phyloP scores from a whole-genome alignment of 805 yeast genomes.

The Lipomyces kockii region DNA sequence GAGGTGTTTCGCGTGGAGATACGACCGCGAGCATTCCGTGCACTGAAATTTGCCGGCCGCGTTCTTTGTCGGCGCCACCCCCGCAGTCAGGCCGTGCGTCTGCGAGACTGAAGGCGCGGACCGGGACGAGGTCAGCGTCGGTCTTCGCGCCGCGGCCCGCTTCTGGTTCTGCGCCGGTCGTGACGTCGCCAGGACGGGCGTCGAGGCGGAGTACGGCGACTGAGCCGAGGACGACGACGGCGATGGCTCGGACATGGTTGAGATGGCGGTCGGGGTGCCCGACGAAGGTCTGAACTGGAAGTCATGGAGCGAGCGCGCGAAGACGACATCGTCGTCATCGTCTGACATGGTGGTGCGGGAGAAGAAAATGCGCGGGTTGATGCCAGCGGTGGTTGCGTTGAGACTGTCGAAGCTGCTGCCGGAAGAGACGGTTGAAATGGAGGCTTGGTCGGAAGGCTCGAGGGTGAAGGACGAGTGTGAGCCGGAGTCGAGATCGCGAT shows the following conservation, averaged over 20 bases:
- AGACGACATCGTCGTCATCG: background rate
- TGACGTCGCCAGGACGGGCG: background rate
- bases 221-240: slow-evolving; percentile 2
- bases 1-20: slow-evolving; percentile 65
- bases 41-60: slow-evolving; percentile 53
- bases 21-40: slow-evolving; percentile 39
- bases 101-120: slow-evolving; percentile 13
- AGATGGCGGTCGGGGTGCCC: slow-evolving; percentile 1
- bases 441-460: background rate
- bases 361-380: slow-evolving; percentile 7
- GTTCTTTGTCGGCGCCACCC: slow-evolving; percentile 53
- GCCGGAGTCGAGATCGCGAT: background rate
- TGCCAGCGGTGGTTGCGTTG: background rate
- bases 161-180: background rate
- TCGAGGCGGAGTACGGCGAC: slow-evolving; percentile 1
- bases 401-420: background rate
- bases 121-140: slow-evolving; percentile 1
- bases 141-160: slow-evolving; percentile 9
- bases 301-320: background rate
- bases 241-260: background rate
- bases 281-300: slow-evolving; percentile 2
- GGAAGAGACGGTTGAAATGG: background rate
- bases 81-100: slow-evolving; percentile 49
- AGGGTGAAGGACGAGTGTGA: background rate
- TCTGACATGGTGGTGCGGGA: slow-evolving; percentile 5